Evolutionary conservation across 164 flowering plant species (phyloP).

Genomic region (Stephania japonica): DNA sequence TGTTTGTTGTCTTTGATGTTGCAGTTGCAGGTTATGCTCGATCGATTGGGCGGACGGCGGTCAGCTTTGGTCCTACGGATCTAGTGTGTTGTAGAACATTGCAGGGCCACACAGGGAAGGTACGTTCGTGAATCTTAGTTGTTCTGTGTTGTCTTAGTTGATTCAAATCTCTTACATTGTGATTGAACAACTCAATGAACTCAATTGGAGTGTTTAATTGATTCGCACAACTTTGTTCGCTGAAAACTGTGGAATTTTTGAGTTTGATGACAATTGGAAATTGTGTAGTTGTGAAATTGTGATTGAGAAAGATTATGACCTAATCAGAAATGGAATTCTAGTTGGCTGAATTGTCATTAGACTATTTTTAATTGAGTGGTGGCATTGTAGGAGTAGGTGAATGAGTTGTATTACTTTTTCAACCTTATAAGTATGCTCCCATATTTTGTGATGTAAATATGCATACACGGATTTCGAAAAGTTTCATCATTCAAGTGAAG

Average conservation of each 20-base stretch:
- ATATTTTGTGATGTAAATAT: not conserved
- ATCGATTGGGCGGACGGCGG: conserved; percentile 53
- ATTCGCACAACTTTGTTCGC: not conserved
- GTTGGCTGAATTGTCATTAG: no score
- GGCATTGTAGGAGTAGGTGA: not conserved
- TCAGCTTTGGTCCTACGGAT: conserved; percentile 82
- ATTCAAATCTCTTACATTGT: not conserved
- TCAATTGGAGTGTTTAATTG: not conserved
- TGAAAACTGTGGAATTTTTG: not conserved
- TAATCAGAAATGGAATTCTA: not conserved
- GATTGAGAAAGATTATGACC: not conserved
- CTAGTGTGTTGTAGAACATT: conserved; percentile 84
- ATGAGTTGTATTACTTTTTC: not conserved
- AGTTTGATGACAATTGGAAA: not conserved
- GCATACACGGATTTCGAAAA: not conserved
- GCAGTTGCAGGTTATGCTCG: conserved; percentile 73
- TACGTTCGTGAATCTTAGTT: not conserved
- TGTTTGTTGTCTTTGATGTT: conserved; percentile 12
- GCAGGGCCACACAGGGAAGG: conserved; percentile 98
- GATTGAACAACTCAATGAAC: not conserved
- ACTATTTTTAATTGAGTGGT: no score
- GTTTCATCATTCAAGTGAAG: not conserved
- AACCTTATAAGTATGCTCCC: not conserved
- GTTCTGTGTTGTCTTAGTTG: not conserved
- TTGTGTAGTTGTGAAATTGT: no score